Evolutionary conservation across 2,329 filamentous ascomycete species (phyloP), one percentile per base, ranked within the genome.

Genomic region (Colletotrichum eremochloae): DNA sequence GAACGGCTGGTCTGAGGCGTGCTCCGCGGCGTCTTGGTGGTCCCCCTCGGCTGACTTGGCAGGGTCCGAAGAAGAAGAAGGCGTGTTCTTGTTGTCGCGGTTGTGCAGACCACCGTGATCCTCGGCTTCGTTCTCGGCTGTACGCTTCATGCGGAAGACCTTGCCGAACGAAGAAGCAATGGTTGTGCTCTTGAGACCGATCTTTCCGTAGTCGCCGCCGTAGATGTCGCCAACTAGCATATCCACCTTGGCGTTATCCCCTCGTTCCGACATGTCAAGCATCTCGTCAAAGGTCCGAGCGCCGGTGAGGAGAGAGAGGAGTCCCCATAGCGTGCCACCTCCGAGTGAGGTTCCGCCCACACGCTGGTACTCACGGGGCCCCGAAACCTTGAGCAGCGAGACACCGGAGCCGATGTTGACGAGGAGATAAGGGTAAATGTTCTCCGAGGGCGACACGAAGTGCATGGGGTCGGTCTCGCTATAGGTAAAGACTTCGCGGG

Each of bases 201-300:
- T 98, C 83, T 98, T 98, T 80, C 91, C 92, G 79, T 99, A 99
- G 76, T 97, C 96, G 74, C 93, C 93, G 70, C 96, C 96, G 82
- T 99, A 99, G 63, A 99, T 99, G 81, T 99, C 96, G 29, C 96
- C 96, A 0, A 99, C 96, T 24, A 99, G 87, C 92, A 99, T 95
- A 80, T 99, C 96, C 12, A 99, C 96, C 38, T 93, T 92, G 48
- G 92, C 88, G 78, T 99, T 99, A 83, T 99, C 96, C 36, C 96
- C 96, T 44, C 90, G 88, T 75, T 96, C 96, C 1, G 96, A 95
- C 85, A 97, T 92, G 67, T 92, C 92, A 46, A 99, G 87, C 96
- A 99, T 99, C 77, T 97, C 95, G 81, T 98, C 96, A 79, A 99
- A 99, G n/a, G 92, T 95, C 67, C 93, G 90, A 31, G 96, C 94